A percentile compares a stretch with the other conserved stretches of the same genome.
Conservation (phyloP, 2,329 filamentous ascomycete genomes). For the Colletotrichum sp. region DNA sequence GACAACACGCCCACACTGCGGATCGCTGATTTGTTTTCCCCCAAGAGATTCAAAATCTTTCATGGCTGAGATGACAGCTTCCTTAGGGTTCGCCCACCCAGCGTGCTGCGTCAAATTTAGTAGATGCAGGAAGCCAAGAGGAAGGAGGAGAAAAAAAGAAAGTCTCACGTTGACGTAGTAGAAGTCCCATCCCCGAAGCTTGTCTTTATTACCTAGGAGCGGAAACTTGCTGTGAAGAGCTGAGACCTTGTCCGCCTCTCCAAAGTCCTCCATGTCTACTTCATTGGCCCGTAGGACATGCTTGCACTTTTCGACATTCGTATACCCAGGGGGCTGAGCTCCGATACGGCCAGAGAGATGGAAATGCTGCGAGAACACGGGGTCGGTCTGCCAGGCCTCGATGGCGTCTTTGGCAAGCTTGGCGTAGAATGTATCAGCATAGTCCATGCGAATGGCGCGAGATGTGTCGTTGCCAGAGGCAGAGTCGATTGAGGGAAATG, state of each 20-base stretch:
- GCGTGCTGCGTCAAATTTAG: background rate
- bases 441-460: background rate
- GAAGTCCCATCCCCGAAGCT: background rate
- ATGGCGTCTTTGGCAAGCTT: background rate
- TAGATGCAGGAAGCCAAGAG: background rate
- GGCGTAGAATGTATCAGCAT: background rate
- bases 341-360: background rate
- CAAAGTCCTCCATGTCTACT: background rate
- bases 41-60: background rate
- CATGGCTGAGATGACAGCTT: background rate
- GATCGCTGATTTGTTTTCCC: background rate
- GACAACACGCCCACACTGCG: background rate
- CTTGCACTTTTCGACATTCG: background rate
- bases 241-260: background rate
- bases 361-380: background rate
- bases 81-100: background rate
- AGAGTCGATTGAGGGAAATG: background rate
- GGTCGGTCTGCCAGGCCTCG: background rate
- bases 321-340: background rate
- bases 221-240: background rate
- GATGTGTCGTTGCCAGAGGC: background rate
- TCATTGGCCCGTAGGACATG: background rate
- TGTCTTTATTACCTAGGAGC: background rate
- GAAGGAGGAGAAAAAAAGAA: too few species aligned
- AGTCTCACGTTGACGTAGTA: background rate